Percentiles rank a stretch among this genome's conserved stretches.
Conservation (phyloP, 2,329 filamentous ascomycete genomes). For the Rosellinia necatrix region DNA sequence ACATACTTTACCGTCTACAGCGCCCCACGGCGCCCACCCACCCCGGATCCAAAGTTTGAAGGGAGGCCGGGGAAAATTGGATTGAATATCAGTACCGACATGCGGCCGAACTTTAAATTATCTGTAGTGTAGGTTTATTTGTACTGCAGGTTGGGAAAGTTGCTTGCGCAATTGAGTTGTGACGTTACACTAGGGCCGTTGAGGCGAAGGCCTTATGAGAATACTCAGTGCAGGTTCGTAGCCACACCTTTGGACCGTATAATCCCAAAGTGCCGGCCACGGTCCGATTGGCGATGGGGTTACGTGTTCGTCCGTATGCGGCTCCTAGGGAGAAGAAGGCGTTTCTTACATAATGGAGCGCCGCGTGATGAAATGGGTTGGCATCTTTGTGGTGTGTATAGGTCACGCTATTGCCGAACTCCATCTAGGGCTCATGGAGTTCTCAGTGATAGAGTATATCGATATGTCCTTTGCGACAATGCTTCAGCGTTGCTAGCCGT, state of each 20-base stretch:
- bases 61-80: neutral
- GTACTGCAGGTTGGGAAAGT: neutral
- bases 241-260: neutral
- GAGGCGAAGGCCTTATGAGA: neutral
- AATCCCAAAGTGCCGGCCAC: neutral
- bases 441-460: neutral
- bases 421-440: neutral
- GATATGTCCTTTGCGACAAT: neutral
- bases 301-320: neutral
- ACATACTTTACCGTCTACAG: neutral
- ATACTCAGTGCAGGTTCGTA: neutral
- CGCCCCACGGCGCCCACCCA: neutral
- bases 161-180: neutral
- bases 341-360: neutral
- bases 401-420: neutral
- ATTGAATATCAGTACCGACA: no score
- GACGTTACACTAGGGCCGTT: constrained; percentile 10
- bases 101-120: no score
- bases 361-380: neutral
- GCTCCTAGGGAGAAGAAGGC: neutral
- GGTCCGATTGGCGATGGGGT: neutral
- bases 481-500: neutral
- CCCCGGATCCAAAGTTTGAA: neutral
- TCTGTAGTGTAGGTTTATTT: no score
- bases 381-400: neutral